Base-by-base conservation (phyloP, 140 eudicot genomes). In the Oenanthe javanica region DNA sequence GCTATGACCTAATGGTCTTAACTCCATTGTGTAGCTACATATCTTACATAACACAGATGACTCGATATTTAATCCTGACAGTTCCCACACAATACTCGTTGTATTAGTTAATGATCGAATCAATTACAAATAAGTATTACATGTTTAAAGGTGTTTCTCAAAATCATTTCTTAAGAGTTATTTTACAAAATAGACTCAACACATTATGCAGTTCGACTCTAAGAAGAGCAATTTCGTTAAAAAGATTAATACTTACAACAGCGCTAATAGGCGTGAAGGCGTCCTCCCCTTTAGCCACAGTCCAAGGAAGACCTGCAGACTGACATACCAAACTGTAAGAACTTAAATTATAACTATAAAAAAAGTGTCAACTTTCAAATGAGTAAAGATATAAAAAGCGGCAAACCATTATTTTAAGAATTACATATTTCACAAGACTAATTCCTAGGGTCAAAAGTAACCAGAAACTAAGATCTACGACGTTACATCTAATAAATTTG, bases 221-320 rank as follows among this genome's bases (percentile, higher is more conserved):
- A 87, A 94, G 95, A 71, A 89, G 76, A 79, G 88, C 38, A 81
- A 11, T 3, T 31, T 15, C 25, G 8, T 75, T 36, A 14, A 14
- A 12, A 75, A 25, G 27, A 49, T 9, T 12, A 4, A 48, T 11
- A 74, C 96, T 88, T 92, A 94, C 97, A 66, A 94, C 83, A 74
- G 88, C 83, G 90, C 97, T 94, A 77, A 94, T 94, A n/a, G 99
- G 97, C 8, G 99, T 94, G 85, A 92, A 94, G 79, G 99, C 92
- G 83, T 92, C 99, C 87, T 92, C 97, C 76, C 97, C 99, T 86
- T 94, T 94, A 78, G 99, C 93, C 70, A 88, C 80, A n/a, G 91
- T 89, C 99, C 99, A 92, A 42, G 99, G 99, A 61, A 94, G 97
- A 83, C 97, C 99, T 89, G 99, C 97, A 85, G 97, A 87, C 99